phyloP scores from a whole-genome alignment of 1,284 basidiomycete genomes.

The Tilletia setariae region DNA sequence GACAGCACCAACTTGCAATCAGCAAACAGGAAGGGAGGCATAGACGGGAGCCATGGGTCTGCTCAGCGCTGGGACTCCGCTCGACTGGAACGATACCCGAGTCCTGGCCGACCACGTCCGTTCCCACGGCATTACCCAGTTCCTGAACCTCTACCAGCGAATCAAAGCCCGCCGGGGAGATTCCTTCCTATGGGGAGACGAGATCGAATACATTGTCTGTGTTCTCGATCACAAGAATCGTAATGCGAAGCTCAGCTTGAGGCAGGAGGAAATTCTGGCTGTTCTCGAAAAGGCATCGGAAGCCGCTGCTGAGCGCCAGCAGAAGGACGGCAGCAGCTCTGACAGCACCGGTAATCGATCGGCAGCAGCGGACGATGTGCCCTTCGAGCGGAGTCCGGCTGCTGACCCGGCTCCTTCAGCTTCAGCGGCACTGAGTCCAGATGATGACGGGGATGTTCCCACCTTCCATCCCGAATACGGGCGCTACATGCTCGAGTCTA shows the following conservation, averaged over 20 bases:
- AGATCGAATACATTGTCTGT: constrained; percentile 98
- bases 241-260: constrained; percentile 80
- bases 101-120: constrained; percentile 77
- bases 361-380: constrained; percentile 17
- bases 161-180: constrained; percentile 90
- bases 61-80: constrained; percentile 86
- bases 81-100: constrained; percentile 86
- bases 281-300: constrained; percentile 61
- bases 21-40: neutral
- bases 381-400: constrained; percentile 18
- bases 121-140: constrained; percentile 89
- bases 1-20: too few species aligned
- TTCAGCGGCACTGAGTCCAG: neutral
- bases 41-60: constrained; percentile 72
- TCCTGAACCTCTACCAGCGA: constrained; percentile 85
- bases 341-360: neutral
- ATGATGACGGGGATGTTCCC: constrained; percentile 59
- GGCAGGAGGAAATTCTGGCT: constrained; percentile 87
- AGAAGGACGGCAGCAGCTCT: neutral
- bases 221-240: constrained; percentile 74
- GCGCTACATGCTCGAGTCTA: constrained; percentile 97
- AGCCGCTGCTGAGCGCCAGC: constrained; percentile 22
- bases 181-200: constrained; percentile 96
- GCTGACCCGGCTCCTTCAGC: constrained; percentile 19
- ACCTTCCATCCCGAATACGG: constrained; percentile 99